Conservation (phyloP, 2,329 filamentous ascomycete genomes). For the Fusarium palustre region DNA sequence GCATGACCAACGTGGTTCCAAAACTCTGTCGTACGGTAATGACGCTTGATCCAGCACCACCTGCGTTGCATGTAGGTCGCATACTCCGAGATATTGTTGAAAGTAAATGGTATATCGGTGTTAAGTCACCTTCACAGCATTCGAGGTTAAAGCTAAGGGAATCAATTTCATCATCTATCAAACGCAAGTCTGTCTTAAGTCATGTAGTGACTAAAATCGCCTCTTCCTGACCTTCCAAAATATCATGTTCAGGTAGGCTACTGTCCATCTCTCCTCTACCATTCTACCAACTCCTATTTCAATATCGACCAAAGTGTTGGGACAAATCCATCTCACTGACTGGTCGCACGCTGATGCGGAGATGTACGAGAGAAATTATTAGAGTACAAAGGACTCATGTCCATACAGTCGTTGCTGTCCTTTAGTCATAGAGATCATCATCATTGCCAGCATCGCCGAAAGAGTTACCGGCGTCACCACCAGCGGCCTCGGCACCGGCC, state of each 20-base stretch:
- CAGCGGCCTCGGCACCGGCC: constrained; percentile 72
- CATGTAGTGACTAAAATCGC: constrained; percentile 24
- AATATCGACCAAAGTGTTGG: constrained; percentile 45
- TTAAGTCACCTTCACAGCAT: background rate
- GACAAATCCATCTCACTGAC: constrained; percentile 39
- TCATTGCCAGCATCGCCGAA: constrained; percentile 93
- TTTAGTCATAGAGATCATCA: constrained; percentile 95
- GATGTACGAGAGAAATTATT: constrained; percentile 56
- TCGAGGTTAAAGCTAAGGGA: constrained; percentile 36
- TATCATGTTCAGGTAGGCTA: constrained; percentile 32
- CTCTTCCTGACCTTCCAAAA: constrained; percentile 23
- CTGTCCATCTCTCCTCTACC: constrained; percentile 45
- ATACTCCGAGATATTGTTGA: background rate
- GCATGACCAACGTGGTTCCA: background rate
- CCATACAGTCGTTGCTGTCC: constrained; percentile 35
- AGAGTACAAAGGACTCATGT: constrained; percentile 59
- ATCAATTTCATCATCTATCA: constrained; percentile 52
- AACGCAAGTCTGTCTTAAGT: constrained; percentile 40
- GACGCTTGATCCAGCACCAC: background rate
- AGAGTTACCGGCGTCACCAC: constrained; percentile 68
- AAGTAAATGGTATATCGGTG: too few relatives aligned
- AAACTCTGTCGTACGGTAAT: background rate
- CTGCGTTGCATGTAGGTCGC: too few relatives aligned
- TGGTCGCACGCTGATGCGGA: constrained; percentile 47
- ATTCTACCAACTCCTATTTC: constrained; percentile 54